These are phyloP conservation scores for Diutina catenulata DNA, from an alignment of 1,139 yeast species.

Conservation along the genomic window DNA sequence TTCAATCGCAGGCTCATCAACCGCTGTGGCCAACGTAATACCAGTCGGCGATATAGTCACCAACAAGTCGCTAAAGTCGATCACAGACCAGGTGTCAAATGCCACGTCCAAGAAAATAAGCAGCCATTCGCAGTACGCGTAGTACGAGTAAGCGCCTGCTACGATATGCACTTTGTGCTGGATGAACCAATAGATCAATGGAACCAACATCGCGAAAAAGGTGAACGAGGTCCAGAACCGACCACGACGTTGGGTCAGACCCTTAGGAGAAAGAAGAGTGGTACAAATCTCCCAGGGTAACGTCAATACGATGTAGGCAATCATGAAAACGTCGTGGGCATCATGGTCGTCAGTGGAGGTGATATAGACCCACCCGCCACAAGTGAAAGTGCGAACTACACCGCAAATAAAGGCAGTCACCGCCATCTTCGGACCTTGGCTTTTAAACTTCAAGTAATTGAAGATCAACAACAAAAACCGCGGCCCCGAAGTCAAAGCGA, in stretches of 20 bases:
- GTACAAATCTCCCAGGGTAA: slow-evolving; percentile 80
- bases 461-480: slow-evolving; percentile 64
- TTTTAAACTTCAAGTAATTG: slow-evolving; percentile 36
- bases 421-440: slow-evolving; percentile 18
- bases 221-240: slow-evolving; percentile 43
- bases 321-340: slow-evolving; percentile 93
- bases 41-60: not conserved
- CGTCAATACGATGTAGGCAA: slow-evolving; percentile 73
- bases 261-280: slow-evolving; percentile 39
- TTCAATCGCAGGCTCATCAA: too few relatives aligned
- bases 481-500: slow-evolving; percentile 77
- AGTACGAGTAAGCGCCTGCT: slow-evolving; percentile 91
- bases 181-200: slow-evolving; percentile 79
- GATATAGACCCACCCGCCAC: slow-evolving; percentile 98
- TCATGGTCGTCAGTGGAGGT: slow-evolving; percentile 97
- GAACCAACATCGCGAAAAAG: slow-evolving; percentile 64
- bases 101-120: slow-evolving; percentile 71
- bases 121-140: slow-evolving; percentile 93
- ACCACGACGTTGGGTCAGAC: slow-evolving; percentile 34
- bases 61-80: slow-evolving; percentile 38
- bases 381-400: slow-evolving; percentile 70
- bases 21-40: not conserved
- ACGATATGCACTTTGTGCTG: slow-evolving; percentile 82
- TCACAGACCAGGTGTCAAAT: slow-evolving; percentile 70
- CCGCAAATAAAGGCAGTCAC: slow-evolving; percentile 43